Evolutionary conservation across 768 basidiomycete genomes (phyloP), one percentile per base, ranked within the genome.

Genomic region (Calocera viscosa): DNA sequence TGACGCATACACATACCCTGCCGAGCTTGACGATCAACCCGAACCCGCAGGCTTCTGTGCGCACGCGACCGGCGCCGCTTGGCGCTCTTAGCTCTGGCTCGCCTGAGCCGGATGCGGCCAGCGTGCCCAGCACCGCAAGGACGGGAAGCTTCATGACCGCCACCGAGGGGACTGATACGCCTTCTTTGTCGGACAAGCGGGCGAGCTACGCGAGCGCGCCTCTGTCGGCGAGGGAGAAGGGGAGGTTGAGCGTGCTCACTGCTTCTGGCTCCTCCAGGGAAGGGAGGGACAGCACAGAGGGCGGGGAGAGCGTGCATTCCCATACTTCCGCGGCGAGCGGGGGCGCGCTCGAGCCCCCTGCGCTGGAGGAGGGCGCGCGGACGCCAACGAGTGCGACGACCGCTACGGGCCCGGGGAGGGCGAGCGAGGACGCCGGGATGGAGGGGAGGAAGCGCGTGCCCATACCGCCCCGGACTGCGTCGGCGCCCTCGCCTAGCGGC

Each of bases 121-220:
- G 53, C 30, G 53, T 60, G 53, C 53, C 53, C 10, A 60, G 53
- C 30, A 60, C 53, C 10, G 53, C 53, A 5, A 2, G 53, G 14
- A 60, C 53, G 53, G 53, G 26, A 19, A 60, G 53, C 53, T 60
- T 60, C 30, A 60, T 60, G 26, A 60, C 53, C 26, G 53, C 53
- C 7, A 60, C 53, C 5, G 53, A 60, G 30, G 53, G 53, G 43
- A 3, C 7, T 47, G 43, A 17, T 17, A 19, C 19, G 43, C 35
- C 43, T 19, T 19, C 67, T 49, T n/a, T 39, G 22, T 26, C 32
- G 67, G 43, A 70, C 67, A 60, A 64, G 32, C 26, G 28, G 65
- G 41, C 49, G 43, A 66, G 49, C 28, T 33, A n/a, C 28, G 32
- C 33, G 64, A 67, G 35, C 38, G 65, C n/a, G 38, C 30, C 24